These are phyloP conservation scores for Ophiostoma ulmi DNA, from an alignment of 2,329 filamentous ascomycete species.

Conservation along the genomic window DNA sequence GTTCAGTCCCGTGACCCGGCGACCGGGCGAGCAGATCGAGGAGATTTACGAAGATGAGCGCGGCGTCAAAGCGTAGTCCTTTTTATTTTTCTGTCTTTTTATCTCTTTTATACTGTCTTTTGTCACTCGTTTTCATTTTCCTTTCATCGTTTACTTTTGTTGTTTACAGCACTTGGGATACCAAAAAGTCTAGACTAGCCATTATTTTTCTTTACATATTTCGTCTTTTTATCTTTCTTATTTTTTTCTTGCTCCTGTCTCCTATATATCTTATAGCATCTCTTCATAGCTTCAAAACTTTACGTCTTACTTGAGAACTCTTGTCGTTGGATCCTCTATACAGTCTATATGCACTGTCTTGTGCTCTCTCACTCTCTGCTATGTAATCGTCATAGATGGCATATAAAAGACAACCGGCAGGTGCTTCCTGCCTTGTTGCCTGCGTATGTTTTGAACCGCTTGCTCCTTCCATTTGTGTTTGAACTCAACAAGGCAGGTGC, in stretches of 20 bases:
- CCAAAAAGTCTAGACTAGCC: conserved; percentile 16
- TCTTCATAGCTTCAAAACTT: too few species aligned
- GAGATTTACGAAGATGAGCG: conserved; percentile 42
- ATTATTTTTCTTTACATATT: background rate
- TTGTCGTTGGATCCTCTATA: too few species aligned
- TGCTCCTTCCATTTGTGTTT: background rate
- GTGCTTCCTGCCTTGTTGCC: background rate
- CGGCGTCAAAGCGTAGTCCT: background rate
- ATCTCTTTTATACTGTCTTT: background rate
- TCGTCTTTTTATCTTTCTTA: background rate
- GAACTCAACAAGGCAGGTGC: background rate
- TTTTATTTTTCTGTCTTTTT: background rate
- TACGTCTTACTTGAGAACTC: too few species aligned
- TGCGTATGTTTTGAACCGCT: background rate
- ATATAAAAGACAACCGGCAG: too few species aligned
- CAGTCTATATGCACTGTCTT: too few species aligned
- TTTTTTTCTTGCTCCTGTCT: background rate
- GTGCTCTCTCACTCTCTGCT: too few species aligned
- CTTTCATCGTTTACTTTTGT: background rate
- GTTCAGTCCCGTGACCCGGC: conserved; percentile 48
- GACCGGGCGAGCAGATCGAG: conserved; percentile 44
- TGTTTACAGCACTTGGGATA: conserved; percentile 8
- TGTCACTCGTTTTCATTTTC: background rate
- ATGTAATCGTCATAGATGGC: too few species aligned
- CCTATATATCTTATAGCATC: background rate